phyloP scores from a whole-genome alignment of 2,329 filamentous ascomycete species.

The Teratosphaeriaceae sp. region DNA sequence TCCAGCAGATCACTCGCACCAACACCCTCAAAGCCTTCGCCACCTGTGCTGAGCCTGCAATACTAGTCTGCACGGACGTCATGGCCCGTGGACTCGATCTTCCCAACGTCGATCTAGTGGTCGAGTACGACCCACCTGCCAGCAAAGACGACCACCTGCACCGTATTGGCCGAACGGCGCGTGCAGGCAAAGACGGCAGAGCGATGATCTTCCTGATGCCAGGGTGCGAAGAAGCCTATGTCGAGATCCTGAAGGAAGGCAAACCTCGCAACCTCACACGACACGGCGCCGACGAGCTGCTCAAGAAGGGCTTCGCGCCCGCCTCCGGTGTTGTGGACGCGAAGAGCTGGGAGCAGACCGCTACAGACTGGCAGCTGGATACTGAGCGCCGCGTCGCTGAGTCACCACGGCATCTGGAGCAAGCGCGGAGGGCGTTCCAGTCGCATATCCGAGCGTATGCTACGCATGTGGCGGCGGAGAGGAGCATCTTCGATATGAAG shows the following conservation, averaged over 20 bases:
- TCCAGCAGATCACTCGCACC: constrained; percentile 81
- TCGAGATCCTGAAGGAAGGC: constrained; percentile 67
- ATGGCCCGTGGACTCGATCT: constrained; percentile 93
- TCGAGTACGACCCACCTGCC: constrained; percentile 96
- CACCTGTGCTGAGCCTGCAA: constrained; percentile 63
- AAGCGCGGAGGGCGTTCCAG: constrained; percentile 79
- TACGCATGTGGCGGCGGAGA: constrained; percentile 81
- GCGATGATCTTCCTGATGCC: constrained; percentile 86
- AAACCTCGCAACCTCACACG: constrained; percentile 50
- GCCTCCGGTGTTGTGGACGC: constrained; percentile 29
- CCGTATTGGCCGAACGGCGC: constrained; percentile 87
- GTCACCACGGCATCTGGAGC: constrained; percentile 64
- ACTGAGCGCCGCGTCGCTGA: constrained; percentile 60
- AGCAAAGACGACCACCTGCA: constrained; percentile 90
- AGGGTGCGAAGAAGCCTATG: constrained; percentile 86
- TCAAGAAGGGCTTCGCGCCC: constrained; percentile 55
- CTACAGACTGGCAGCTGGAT: constrained; percentile 62
- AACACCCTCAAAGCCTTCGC: constrained; percentile 78
- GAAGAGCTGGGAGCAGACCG: constrained; percentile 54
- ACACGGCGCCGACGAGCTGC: constrained; percentile 57
- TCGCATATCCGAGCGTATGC: constrained; percentile 92
- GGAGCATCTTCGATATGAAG: constrained; percentile 84
- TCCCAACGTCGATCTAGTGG: constrained; percentile 86
- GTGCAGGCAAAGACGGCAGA: constrained; percentile 80
- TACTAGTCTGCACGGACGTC: constrained; percentile 92